A percentile compares a stretch with the other conserved stretches of the same genome.
Evolutionary conservation across 768 basidiomycete genomes (phyloP).

Genomic region (Termitomyces sp.): DNA sequence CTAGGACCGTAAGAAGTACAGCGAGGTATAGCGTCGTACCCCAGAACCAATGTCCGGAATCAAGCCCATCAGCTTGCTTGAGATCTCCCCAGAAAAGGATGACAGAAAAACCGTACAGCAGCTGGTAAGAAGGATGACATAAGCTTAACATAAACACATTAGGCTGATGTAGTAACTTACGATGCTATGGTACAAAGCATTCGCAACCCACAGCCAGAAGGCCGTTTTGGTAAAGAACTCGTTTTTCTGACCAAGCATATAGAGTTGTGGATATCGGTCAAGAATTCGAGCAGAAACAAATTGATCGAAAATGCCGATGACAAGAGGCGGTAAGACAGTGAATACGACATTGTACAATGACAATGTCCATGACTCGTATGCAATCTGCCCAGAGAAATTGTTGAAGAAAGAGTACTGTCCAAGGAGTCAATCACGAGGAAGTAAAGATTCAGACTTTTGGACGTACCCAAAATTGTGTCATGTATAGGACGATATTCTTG

Average conservation of each 20-base stretch:
- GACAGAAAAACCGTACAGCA: constrained; percentile 84
- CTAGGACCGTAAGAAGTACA: constrained; percentile 90
- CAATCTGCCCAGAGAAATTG: constrained; percentile 98
- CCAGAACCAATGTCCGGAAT: constrained; percentile 98
- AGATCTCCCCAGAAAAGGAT: constrained; percentile 93
- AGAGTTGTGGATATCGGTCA: constrained; percentile 95
- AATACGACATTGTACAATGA: constrained; percentile 96
- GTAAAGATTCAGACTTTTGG: background rate
- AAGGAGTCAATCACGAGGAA: background rate
- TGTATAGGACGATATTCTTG: constrained; percentile 97
- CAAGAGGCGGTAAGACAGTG: constrained; percentile 92
- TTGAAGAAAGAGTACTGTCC: constrained; percentile 97
- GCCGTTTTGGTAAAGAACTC: constrained; percentile 87
- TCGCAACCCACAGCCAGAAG: constrained; percentile 90
- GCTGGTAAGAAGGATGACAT: constrained; percentile 35
- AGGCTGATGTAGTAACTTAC: constrained; percentile 39
- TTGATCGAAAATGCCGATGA: constrained; percentile 98
- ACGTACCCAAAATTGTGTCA: constrained; percentile 97
- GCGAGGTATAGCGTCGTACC: constrained; percentile 94
- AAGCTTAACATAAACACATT: constrained; percentile 2
- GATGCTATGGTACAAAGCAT: constrained; percentile 87
- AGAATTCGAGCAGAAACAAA: constrained; percentile 96
- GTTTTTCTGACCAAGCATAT: constrained; percentile 91
- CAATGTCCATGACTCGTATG: constrained; percentile 98
- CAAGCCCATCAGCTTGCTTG: constrained; percentile 73